Evolutionary conservation across 495 filamentous ascomycete species (phyloP), one percentile per base, ranked within the genome.

Genomic region (Xylaria curta): DNA sequence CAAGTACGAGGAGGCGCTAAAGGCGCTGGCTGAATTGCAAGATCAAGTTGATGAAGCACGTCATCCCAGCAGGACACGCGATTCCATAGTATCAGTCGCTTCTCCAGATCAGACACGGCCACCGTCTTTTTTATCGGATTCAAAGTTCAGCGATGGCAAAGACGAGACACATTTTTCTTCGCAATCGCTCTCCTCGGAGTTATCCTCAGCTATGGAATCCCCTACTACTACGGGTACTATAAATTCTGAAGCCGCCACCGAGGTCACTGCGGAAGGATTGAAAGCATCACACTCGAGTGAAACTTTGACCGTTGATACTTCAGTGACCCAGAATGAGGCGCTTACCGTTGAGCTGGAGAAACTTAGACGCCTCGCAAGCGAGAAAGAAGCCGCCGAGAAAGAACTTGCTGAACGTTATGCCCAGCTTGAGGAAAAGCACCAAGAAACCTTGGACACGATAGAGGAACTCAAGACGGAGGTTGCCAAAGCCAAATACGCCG

Each of bases 131-230:
- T 92, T 98, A 93, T 94, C 89, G 73, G 91, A 94, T 79, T 86
- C 86, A 81, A 90, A 89, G 85, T 88, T 91, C 83, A 91, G 88
- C 83, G 91, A 91, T 76, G 86, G 87, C 79, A 95, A 89, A 80
- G 87, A 89, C 86, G 91, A 90, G 84, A 91, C 85, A 82, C 93
- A 93, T 84, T 90, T 87, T 77, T 94, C 91, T 85, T 94, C 93
- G 89, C 94, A 92, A 80, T 97, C 95, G 82, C 93, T 98, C 79
- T 97, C 93, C 72, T 95, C 94, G 89, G 95, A 98, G 82, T 90
- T 97, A 81, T 97, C 93, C 84, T 98, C 91, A 85, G 93, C 86
- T 89, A 92, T 91, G 89, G 94, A 91, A 79, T 94, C 93, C 79
- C 90, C 89, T 75, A 86, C 87, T 78, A 89, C 89, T 75, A 83